Evolutionary conservation across 1,139 yeast genomes (phyloP), one percentile per base, ranked within the genome.

Genomic region (Candida labiduridarum): DNA sequence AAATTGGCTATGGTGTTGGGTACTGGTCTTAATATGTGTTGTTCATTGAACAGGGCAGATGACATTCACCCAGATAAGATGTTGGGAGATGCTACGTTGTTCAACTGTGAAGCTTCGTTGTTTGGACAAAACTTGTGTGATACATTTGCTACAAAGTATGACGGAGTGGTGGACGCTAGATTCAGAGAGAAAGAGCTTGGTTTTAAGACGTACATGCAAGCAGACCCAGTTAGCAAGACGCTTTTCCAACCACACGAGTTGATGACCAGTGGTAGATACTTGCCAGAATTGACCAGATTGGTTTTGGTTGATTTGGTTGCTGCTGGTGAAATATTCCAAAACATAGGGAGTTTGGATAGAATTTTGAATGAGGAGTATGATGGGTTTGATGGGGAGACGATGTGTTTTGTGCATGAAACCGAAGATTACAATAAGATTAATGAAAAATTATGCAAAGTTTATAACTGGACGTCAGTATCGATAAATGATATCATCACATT

Each of bases 181-280:
- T 75, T 78, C 57, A 55, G 56, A 22, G 50, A 56, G 39, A 44
- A 46, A 5, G 43, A 50, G 7, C 53, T 54, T 16, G 57, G 55
- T 38, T 75, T 68, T 57, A 59, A 66, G 51, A 65, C 76, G 18
- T 75, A 65, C 59, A 67, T 73, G 74, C 53, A 59, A 7, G 54
- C 61, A 7, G 79, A 72, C 50, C 69, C 70, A 3, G 40, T 41
- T 3, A 58, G 64, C n/a, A 53, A 63, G 16, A 61, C 64, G 9
- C 66, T 79, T 38, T 77, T 79, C 59, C 86, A 82, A 60, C 87
- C 87, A 1, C 64, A 75, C 43, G 87, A 82, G 59, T 66, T 78
- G 52, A 67, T 80, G 70, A 74, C 83, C 36, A 71, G 82, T 45
- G 87, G 86, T 1, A 67, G 86, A 56, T 82, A 82, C 61, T 67